These are phyloP conservation scores for Dalbergia oliveri DNA, from an alignment of 306 rosid species.

Conservation along the genomic window DNA sequence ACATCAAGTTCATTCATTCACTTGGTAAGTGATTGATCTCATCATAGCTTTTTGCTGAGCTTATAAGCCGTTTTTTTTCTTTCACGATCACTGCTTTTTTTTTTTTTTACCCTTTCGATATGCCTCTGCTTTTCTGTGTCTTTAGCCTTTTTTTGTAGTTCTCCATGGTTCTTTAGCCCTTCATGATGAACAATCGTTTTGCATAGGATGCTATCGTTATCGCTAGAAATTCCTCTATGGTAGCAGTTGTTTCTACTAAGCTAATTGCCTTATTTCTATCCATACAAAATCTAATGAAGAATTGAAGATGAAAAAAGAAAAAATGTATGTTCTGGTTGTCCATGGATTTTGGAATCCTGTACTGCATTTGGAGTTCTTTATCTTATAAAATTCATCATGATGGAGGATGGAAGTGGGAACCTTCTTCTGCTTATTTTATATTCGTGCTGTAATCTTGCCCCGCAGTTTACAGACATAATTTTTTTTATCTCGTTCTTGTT, in stretches of 20 bases:
- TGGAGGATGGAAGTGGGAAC: background rate
- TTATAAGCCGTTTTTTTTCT: conserved; percentile 2
- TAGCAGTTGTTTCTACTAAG: background rate
- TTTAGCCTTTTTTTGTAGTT: background rate
- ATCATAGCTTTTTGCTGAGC: conserved; percentile 25
- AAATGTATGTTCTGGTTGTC: conserved; percentile 21
- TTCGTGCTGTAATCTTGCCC: conserved; percentile 37
- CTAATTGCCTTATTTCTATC: background rate
- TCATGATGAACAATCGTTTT: conserved; percentile 35
- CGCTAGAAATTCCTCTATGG: background rate
- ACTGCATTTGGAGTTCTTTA: conserved; percentile 32
- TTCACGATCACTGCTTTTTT: conserved; percentile 48
- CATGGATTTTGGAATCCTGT: conserved; percentile 14
- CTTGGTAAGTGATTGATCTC: conserved; percentile 60
- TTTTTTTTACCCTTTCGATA: conserved; percentile 14
- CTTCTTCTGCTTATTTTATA: background rate
- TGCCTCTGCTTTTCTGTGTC: conserved; percentile 26
- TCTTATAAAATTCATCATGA: conserved; percentile 26
- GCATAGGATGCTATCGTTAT: conserved; percentile 28
- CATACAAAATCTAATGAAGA: background rate
- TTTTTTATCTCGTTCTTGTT: conserved; percentile 17
- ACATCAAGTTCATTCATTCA: conserved; percentile 38
- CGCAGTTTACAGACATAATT: background rate
- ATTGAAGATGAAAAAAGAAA: background rate
- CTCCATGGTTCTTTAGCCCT: conserved; percentile 25